Conservation (phyloP, 306 rosid genomes). For the Mucuna pruriens region DNA sequence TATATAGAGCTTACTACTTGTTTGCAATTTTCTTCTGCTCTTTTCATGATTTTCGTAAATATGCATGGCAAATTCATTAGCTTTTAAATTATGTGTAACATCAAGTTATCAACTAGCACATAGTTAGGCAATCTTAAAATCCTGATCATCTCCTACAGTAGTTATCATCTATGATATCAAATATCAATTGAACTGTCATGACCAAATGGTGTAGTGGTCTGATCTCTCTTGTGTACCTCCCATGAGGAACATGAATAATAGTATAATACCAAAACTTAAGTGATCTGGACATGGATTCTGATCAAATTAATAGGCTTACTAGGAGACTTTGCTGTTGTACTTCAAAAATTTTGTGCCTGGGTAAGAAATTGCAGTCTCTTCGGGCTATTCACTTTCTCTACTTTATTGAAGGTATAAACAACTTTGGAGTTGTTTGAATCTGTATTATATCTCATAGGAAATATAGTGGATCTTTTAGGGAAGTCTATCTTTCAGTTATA, state of each 20-base stretch:
- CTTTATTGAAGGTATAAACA: neutral
- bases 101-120: neutral
- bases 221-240: neutral
- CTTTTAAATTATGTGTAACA: conserved; percentile 10
- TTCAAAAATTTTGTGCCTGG: neutral
- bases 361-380: conserved; percentile 16
- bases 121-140: neutral
- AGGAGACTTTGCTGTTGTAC: neutral
- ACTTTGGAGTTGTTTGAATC: neutral
- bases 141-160: neutral
- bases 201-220: neutral
- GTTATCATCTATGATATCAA: neutral
- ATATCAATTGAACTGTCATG: conserved; percentile 1
- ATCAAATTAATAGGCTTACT: neutral
- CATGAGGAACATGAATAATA: conserved; percentile 13
- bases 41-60: neutral
- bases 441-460: neutral
- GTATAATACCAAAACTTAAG: neutral
- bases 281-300: neutral
- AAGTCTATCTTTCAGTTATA: neutral
- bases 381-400: neutral
- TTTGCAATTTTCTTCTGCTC: conserved; percentile 1
- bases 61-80: neutral
- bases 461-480: conserved; percentile 3
- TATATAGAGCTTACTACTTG: neutral